A percentile compares a stretch with the other conserved stretches of the same genome.
These are phyloP conservation scores for Platismatia glauca DNA, from an alignment of 495 filamentous ascomycete genomes.

Conservation along the genomic window DNA sequence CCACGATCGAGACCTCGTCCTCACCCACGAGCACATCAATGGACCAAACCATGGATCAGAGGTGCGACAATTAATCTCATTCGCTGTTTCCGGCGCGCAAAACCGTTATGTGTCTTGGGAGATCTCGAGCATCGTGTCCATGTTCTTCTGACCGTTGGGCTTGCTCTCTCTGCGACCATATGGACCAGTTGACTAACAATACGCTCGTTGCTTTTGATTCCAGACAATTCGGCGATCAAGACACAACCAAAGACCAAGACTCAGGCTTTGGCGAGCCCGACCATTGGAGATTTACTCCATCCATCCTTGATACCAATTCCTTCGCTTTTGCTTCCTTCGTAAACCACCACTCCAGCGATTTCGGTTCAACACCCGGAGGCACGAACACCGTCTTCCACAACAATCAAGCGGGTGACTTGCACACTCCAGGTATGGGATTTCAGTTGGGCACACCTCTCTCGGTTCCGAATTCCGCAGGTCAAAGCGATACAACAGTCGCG, in stretches of 20 bases:
- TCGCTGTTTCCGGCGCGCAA: background rate
- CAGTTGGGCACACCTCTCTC: slow-evolving; percentile 81
- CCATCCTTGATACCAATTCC: slow-evolving; percentile 74
- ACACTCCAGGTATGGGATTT: slow-evolving; percentile 69
- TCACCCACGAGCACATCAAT: slow-evolving; percentile 34
- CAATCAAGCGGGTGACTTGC: slow-evolving; percentile 77
- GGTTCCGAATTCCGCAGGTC: slow-evolving; percentile 56
- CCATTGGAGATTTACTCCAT: slow-evolving; percentile 75
- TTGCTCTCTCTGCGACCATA: slow-evolving; percentile 2
- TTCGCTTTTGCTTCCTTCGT: slow-evolving; percentile 70
- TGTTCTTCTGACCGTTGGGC: background rate
- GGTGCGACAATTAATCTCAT: slow-evolving; percentile 34
- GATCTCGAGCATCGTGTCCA: background rate
- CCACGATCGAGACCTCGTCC: slow-evolving; percentile 31
- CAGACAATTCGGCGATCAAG: slow-evolving; percentile 38
- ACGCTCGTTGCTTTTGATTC: slow-evolving; percentile 5
- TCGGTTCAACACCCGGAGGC: slow-evolving; percentile 81
- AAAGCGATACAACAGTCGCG: slow-evolving; percentile 44
- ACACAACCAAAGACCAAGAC: slow-evolving; percentile 67
- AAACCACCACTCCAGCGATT: slow-evolving; percentile 74
- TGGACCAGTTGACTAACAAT: slow-evolving; percentile 29
- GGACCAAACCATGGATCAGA: slow-evolving; percentile 37
- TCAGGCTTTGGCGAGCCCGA: slow-evolving; percentile 71
- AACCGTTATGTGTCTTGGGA: background rate
- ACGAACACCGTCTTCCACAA: slow-evolving; percentile 65